Conservation (phyloP, 2,329 filamentous ascomycete genomes). For the Colletotrichum lentis region DNA sequence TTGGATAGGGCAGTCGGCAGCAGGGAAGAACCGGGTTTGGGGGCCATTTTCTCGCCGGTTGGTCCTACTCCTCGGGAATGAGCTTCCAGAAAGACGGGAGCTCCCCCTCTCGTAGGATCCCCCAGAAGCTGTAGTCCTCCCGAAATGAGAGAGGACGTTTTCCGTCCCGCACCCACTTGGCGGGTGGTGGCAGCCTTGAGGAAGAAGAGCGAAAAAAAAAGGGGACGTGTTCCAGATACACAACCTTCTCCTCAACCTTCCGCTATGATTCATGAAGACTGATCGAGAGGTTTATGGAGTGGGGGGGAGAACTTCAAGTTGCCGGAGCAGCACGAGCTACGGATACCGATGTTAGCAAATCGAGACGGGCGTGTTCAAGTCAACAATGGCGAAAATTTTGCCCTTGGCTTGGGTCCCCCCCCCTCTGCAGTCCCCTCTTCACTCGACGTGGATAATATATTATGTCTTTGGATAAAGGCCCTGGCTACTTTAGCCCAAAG, state of each 20-base stretch:
- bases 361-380: background rate
- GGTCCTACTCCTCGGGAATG: background rate
- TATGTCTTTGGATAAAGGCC: conserved; percentile 2
- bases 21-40: conserved; percentile 19
- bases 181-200: background rate
- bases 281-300: background rate
- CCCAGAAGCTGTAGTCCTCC: conserved; percentile 15
- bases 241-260: background rate
- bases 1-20: conserved; percentile 5
- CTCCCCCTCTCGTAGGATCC: conserved; percentile 2
- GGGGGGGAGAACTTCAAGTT: conserved; percentile 8
- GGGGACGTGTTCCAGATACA: conserved; percentile 34
- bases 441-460: conserved; percentile 12
- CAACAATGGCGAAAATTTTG: conserved; percentile 11
- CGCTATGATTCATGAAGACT: background rate
- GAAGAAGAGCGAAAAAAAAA: background rate
- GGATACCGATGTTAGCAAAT: background rate
- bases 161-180: background rate
- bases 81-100: conserved; percentile 27
- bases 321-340: conserved; percentile 21
- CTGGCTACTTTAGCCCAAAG: background rate
- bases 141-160: conserved; percentile 23
- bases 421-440: background rate
- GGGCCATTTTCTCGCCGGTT: background rate
- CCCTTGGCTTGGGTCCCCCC: too few species aligned